Percentiles rank a stretch among this genome's conserved stretches.
These are phyloP conservation scores for Heterobasidion annosum DNA, from an alignment of 1,284 basidiomycete species.

Conservation along the genomic window DNA sequence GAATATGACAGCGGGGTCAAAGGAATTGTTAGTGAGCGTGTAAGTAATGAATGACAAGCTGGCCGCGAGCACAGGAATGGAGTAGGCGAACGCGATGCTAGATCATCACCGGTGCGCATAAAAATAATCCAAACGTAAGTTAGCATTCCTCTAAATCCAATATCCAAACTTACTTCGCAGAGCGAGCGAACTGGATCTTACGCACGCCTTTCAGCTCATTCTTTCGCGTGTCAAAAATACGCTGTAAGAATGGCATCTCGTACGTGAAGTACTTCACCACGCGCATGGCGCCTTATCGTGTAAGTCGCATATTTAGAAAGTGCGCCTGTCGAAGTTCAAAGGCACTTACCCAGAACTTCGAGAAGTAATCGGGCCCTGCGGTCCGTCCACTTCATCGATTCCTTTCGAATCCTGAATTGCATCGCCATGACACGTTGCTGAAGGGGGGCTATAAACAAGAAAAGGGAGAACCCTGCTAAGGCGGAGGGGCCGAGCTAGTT, in stretches of 20 bases:
- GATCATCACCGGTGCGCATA: not conserved
- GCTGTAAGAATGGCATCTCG: slow-evolving; percentile 66
- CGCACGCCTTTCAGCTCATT: slow-evolving; percentile 48
- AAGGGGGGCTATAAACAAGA: slow-evolving; percentile 53
- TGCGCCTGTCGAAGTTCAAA: too few species aligned
- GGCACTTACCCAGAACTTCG: slow-evolving; percentile 53
- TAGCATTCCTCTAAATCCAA: not conserved
- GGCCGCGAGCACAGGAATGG: slow-evolving; percentile 61
- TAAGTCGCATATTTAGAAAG: too few species aligned
- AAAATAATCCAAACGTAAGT: too few species aligned
- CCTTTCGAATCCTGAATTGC: slow-evolving; percentile 63
- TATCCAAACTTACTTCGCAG: slow-evolving; percentile 40
- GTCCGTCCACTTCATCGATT: slow-evolving; percentile 89
- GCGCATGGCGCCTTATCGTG: slow-evolving; percentile 57
- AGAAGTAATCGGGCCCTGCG: slow-evolving; percentile 77
- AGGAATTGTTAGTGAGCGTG: slow-evolving; percentile 40
- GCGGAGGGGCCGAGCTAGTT: slow-evolving; percentile 68
- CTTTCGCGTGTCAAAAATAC: slow-evolving; percentile 44
- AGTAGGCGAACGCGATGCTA: slow-evolving; percentile 43
- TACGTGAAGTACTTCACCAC: slow-evolving; percentile 88
- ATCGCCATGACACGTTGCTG: slow-evolving; percentile 72
- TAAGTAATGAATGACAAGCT: slow-evolving; percentile 73
- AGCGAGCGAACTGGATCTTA: slow-evolving; percentile 51
- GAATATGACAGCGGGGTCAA: slow-evolving; percentile 63
- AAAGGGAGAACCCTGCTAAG: slow-evolving; percentile 78